phyloP scores from a whole-genome alignment of 352 stramenopile genomes.

The Globisporangium yorkense region DNA sequence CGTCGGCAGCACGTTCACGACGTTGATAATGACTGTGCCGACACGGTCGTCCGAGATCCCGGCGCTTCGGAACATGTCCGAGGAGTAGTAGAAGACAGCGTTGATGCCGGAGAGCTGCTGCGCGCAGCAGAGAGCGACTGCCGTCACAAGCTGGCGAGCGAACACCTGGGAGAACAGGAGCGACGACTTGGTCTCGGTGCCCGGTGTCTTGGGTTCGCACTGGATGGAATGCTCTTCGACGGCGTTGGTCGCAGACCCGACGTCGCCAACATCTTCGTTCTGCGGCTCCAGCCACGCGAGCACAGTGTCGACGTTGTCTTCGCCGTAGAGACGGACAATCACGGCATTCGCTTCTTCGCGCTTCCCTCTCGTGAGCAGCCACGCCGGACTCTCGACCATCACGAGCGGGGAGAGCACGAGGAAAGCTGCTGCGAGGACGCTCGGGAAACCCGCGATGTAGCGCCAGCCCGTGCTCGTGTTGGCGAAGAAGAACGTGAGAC shows the following conservation, averaged over 20 bases:
- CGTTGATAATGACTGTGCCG: constrained; percentile 31
- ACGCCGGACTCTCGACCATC: constrained; percentile 35
- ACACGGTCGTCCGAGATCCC: constrained; percentile 34
- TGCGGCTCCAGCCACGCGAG: constrained; percentile 23
- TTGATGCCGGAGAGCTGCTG: constrained; percentile 65
- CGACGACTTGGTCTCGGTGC: constrained; percentile 3
- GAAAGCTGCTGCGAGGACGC: constrained; percentile 24
- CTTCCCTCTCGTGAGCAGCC: constrained; percentile 29
- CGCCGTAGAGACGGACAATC: constrained; percentile 23
- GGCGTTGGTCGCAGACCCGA: background rate
- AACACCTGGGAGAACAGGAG: constrained; percentile 31
- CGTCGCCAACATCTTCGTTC: constrained; percentile 9
- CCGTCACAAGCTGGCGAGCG: constrained; percentile 35
- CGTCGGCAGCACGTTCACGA: constrained; percentile 37
- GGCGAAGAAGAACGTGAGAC: constrained; percentile 49
- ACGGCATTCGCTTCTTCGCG: constrained; percentile 21
- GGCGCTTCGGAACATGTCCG: constrained; percentile 29
- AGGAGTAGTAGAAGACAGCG: constrained; percentile 49
- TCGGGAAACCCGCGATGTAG: constrained; percentile 28
- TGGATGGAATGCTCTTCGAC: background rate
- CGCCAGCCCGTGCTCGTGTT: constrained; percentile 42
- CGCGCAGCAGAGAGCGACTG: constrained; percentile 28
- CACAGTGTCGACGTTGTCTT: constrained; percentile 21
- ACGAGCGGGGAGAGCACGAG: constrained; percentile 15
- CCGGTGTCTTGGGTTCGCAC: background rate